phyloP scores from a whole-genome alignment of 2,329 filamentous ascomycete species.

The Meredithiella fracta region DNA sequence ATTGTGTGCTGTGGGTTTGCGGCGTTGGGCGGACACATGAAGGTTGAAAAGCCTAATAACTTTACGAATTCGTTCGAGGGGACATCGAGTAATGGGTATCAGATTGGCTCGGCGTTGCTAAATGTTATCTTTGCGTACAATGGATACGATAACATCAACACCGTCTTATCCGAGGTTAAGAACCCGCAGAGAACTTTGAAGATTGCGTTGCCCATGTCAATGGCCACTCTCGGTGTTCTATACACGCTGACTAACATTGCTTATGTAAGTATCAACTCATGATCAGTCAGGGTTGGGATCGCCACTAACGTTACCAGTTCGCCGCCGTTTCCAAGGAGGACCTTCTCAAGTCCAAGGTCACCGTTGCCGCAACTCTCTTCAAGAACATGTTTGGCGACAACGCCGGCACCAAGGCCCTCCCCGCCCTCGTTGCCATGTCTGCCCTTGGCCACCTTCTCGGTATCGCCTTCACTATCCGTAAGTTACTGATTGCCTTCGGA shows the following conservation, averaged over 20 bases:
- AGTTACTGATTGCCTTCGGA: neutral
- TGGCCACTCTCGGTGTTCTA: constrained; percentile 34
- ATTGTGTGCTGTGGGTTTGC: constrained; percentile 45
- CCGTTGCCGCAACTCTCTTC: constrained; percentile 46
- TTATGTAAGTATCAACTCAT: constrained; percentile 23
- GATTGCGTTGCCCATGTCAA: constrained; percentile 40
- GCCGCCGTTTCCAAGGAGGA: constrained; percentile 43
- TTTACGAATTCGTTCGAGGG: constrained; percentile 38
- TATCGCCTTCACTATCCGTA: constrained; percentile 30
- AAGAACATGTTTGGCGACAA: constrained; percentile 42
- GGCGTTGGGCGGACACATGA: constrained; percentile 33
- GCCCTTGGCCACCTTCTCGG: constrained; percentile 46
- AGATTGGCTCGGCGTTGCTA: constrained; percentile 37
- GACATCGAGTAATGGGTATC: constrained; percentile 27
- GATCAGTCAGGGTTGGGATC: neutral
- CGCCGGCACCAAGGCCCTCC: constrained; percentile 31
- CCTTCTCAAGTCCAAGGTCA: constrained; percentile 39
- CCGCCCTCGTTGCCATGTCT: constrained; percentile 42
- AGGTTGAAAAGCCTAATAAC: constrained; percentile 35
- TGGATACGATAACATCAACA: constrained; percentile 48
- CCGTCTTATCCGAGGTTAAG: constrained; percentile 41
- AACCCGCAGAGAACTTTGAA: constrained; percentile 37
- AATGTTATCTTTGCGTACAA: constrained; percentile 45
- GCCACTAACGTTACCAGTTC: constrained; percentile 22
- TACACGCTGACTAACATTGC: constrained; percentile 49